These are phyloP conservation scores for Phytophthora parvispora DNA, from an alignment of 352 stramenopile genomes.

Conservation along the genomic window DNA sequence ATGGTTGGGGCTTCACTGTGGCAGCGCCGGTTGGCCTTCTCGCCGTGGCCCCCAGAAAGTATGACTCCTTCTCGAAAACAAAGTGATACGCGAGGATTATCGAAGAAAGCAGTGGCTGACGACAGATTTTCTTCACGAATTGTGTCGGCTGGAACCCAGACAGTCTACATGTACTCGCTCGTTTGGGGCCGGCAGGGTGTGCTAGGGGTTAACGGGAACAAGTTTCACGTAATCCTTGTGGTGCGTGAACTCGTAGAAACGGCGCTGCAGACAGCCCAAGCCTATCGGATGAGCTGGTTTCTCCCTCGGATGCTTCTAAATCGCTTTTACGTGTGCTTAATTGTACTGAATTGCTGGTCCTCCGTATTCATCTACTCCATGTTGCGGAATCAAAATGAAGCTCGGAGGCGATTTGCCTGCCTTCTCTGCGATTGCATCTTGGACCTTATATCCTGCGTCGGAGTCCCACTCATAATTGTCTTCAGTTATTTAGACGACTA, in stretches of 20 bases:
- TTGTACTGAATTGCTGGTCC: slow-evolving; percentile 22
- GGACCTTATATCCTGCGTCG: slow-evolving; percentile 36
- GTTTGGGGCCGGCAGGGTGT: neutral
- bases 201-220: neutral
- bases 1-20: slow-evolving; percentile 18
- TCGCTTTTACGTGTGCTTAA: neutral
- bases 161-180: neutral
- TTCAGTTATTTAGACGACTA: slow-evolving; percentile 30
- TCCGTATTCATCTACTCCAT: slow-evolving; percentile 3
- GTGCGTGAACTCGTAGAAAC: slow-evolving; percentile 7
- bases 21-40: slow-evolving; percentile 11
- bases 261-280: slow-evolving; percentile 7
- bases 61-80: too few relatives aligned
- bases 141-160: neutral
- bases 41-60: neutral
- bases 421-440: slow-evolving; percentile 31
- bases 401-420: slow-evolving; percentile 24
- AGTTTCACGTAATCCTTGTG: slow-evolving; percentile 5
- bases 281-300: slow-evolving; percentile 9
- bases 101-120: neutral
- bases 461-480: slow-evolving; percentile 19
- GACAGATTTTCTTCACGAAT: neutral
- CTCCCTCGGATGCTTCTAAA: slow-evolving; percentile 1
- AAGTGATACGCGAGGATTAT: neutral
- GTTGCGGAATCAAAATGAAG: neutral